These are phyloP conservation scores for Ceratobasidium papillatum DNA, from an alignment of 1,284 basidiomycete species.

Conservation along the genomic window DNA sequence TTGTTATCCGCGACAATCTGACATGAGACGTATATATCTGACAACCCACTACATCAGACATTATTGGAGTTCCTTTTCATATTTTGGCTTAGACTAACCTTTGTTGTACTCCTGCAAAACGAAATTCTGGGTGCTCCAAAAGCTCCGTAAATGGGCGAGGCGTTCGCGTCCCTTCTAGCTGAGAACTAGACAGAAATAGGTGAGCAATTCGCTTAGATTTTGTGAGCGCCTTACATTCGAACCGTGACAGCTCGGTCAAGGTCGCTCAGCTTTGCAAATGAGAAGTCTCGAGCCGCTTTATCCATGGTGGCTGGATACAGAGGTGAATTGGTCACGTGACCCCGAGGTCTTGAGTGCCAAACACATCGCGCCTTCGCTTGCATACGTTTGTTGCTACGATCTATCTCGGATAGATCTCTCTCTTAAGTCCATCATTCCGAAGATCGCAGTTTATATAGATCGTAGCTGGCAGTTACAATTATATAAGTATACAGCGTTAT, in stretches of 20 bases:
- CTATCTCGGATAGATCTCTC: no score
- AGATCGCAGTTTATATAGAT: no score
- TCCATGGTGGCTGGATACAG: slow-evolving; percentile 60
- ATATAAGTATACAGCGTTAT: no score
- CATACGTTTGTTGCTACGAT: no score
- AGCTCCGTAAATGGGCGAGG: slow-evolving; percentile 77
- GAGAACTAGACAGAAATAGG: slow-evolving; percentile 64
- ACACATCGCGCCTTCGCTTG: no score
- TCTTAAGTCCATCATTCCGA: no score
- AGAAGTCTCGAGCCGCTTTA: slow-evolving; percentile 75
- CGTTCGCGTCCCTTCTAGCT: slow-evolving; percentile 80
- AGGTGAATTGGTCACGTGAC: slow-evolving; percentile 5
- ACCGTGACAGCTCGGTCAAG: slow-evolving; percentile 87
- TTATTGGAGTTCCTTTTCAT: not conserved
- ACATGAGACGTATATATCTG: slow-evolving; percentile 92
- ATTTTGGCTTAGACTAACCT: slow-evolving; percentile 60
- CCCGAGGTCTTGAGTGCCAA: no score
- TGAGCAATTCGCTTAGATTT: slow-evolving; percentile 40
- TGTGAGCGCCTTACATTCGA: slow-evolving; percentile 74
- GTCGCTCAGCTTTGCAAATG: slow-evolving; percentile 87
- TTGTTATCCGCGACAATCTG: slow-evolving; percentile 94
- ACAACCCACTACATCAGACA: slow-evolving; percentile 66
- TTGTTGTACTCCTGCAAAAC: slow-evolving; percentile 81
- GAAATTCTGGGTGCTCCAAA: slow-evolving; percentile 77
- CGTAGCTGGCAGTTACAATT: no score